phyloP scores from a whole-genome alignment of 768 basidiomycete species.

The Mycena filopes region DNA sequence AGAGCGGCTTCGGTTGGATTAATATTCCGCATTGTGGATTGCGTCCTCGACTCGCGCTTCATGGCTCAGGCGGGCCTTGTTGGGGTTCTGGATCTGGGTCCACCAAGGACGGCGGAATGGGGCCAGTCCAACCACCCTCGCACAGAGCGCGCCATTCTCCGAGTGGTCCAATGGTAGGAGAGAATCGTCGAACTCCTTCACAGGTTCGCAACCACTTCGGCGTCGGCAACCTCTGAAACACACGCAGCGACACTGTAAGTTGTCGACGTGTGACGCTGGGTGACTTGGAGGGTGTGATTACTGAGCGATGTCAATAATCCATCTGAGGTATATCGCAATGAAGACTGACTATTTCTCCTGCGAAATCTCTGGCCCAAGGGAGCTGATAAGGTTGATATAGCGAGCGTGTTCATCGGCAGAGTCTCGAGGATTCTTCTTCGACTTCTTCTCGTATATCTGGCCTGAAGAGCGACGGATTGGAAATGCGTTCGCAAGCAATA shows the following conservation, averaged over 20 bases:
- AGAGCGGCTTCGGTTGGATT: conserved; percentile 3
- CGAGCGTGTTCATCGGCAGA: conserved; percentile 79
- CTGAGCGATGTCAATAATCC: conserved; percentile 48
- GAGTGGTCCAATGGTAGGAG: conserved; percentile 74
- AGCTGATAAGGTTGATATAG: conserved; percentile 78
- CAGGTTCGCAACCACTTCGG: conserved; percentile 80
- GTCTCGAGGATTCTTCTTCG: conserved; percentile 76
- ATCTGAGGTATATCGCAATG: conserved; percentile 5
- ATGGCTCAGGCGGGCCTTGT: conserved; percentile 13
- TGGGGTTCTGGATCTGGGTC: conserved; percentile 36
- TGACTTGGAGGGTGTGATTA: conserved; percentile 72
- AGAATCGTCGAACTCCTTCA: conserved; percentile 75
- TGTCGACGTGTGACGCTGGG: conserved; percentile 66
- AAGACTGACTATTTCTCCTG: conserved; percentile 81
- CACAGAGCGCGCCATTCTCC: conserved; percentile 80
- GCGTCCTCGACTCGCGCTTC: conserved; percentile 17
- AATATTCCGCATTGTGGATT: conserved; percentile 22
- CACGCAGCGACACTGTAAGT: conserved; percentile 72
- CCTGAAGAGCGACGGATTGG: conserved; percentile 52
- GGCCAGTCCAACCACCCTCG: conserved; percentile 78
- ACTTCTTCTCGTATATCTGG: conserved; percentile 81
- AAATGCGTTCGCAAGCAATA: not conserved
- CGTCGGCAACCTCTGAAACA: conserved; percentile 78
- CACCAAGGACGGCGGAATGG: conserved; percentile 56
- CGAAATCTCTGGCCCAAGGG: conserved; percentile 80